Percentiles rank a stretch among this genome's conserved stretches.
These are phyloP conservation scores for Salinomyces thailandicus DNA, from an alignment of 2,329 filamentous ascomycete species.

Conservation along the genomic window DNA sequence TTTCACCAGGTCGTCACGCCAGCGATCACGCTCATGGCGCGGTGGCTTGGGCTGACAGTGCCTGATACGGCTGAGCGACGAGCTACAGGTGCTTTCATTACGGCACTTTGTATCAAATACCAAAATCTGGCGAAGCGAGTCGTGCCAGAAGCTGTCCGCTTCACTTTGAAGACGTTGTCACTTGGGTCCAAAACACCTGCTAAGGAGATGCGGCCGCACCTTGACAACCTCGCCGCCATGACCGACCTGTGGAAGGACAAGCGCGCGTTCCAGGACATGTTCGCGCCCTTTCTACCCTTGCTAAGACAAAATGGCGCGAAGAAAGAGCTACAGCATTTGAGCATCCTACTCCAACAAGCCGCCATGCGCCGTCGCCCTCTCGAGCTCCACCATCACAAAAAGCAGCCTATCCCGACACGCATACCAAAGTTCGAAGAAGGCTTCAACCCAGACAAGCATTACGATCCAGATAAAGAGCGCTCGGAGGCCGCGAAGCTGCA, in stretches of 20 bases:
- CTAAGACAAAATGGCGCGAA: conserved; percentile 22
- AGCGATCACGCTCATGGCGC: conserved; percentile 70
- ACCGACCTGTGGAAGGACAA: conserved; percentile 65
- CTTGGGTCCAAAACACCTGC: background rate
- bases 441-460: conserved; percentile 92
- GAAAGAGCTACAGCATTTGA: conserved; percentile 51
- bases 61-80: conserved; percentile 49
- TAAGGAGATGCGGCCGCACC: conserved; percentile 39
- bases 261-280: conserved; percentile 67
- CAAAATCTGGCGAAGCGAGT: conserved; percentile 76
- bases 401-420: conserved; percentile 74
- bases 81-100: conserved; percentile 65
- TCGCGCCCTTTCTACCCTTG: conserved; percentile 44
- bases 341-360: conserved; percentile 51
- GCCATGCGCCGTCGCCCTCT: conserved; percentile 63
- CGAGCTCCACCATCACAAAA: conserved; percentile 78
- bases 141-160: conserved; percentile 79
- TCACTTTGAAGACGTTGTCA: conserved; percentile 45
- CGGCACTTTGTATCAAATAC: conserved; percentile 69
- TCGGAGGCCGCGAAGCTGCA: conserved; percentile 74
- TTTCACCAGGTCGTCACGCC: conserved; percentile 94
- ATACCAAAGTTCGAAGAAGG: conserved; percentile 94
- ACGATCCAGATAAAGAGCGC: conserved; percentile 88
- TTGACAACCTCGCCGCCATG: conserved; percentile 56
- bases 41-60: conserved; percentile 70